Evolutionary conservation across 2,329 filamentous ascomycete species (phyloP), one percentile per base, ranked within the genome.

Genomic region (Penicillium fuscoglaucum): DNA sequence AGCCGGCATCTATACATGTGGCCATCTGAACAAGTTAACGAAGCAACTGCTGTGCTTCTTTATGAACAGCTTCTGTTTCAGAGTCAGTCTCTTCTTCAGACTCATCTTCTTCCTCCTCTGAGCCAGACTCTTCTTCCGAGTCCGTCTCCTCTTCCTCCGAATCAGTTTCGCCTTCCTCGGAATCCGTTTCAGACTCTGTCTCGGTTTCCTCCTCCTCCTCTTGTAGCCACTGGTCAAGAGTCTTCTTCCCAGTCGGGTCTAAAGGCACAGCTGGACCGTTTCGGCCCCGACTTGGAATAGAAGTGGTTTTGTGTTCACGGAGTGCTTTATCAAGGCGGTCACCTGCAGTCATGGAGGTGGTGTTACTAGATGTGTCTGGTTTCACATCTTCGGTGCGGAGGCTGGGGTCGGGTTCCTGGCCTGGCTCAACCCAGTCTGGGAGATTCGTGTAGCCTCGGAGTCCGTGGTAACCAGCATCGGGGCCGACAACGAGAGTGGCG

Each of bases 151-250:
- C 75, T 0, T 83, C 79, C 45, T 70, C 70, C 8, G 66, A 74
- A 52, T 76, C 77, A 35, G 68, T 72, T 50, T 74, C 73, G 7
- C 75, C 75, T 2, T 81, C 80, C 1, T 79, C 67, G 4, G 62
- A 81, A 2, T 82, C 81, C 0, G 82, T 79, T 8, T 79, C 80
- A 7, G 81, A 79, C 2, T 83, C 83, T 6, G 81, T 80, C 7
- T 81, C 82, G 2, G 80, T 82, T 26, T 83, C 82, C 10, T 81
- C 80, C 12, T 83, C 83, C 1, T 82, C 84, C 5, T 52, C 50
- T n/a, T 88, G 91, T 57, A 98, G 80, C 93, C 95, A 98, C 72
- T 96, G 91, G 78, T 98, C 92, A 61, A 99, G 78, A 21, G 88
- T 91, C 83, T 96, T 96, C 41, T 86, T 85, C 52, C 87, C 87